Base-by-base conservation (phyloP, 352 stramenopile genomes). In the Pythium utonaiense region DNA sequence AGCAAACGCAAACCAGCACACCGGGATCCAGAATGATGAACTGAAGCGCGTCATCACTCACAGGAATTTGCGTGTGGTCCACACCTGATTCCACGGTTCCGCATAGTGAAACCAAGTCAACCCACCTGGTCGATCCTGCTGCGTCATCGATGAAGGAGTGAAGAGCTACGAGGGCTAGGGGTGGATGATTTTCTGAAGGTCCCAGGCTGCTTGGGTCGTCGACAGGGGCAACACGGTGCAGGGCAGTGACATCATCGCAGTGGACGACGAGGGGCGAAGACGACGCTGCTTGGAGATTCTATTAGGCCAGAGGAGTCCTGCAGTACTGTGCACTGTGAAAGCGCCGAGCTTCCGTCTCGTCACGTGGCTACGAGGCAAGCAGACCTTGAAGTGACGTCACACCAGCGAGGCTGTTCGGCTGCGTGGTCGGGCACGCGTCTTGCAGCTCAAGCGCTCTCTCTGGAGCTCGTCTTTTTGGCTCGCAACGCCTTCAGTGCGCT, bases 401-500 rank as follows among this genome's bases (percentile, higher is more conserved):
- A 47, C 16, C 4, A 45, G n/a, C n/a, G n/a, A 33, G 9, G 28
- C 28, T 33, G 28, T 10, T 33, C 28, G 36, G 19, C 14, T 5
- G n/a, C 6, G 40, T 47, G 40, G 40, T 47, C n/a, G n/a, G n/a
- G n/a, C n/a, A n/a, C n/a, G n/a, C n/a, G n/a, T n/a, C n/a, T n/a
- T n/a, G n/a, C n/a, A n/a, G n/a, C n/a, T n/a, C n/a, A n/a, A n/a
- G n/a, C n/a, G n/a, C n/a, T n/a, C n/a, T n/a, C n/a, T n/a, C n/a
- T n/a, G n/a, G n/a, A n/a, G n/a, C n/a, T n/a, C n/a, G n/a, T 50
- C n/a, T 49, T 27, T 7, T 27, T 25, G n/a, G 31, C 13, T 45
- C 19, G 24, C 14, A 57, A 3, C 21, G 58, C 58, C 6, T 62
- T 49, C 25, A 89, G 55, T 13, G 80, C 74, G 3, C 31, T 51